Evolutionary conservation across 805 yeast genomes (phyloP).

Genomic region (Cyberlindnera sargentensis): DNA sequence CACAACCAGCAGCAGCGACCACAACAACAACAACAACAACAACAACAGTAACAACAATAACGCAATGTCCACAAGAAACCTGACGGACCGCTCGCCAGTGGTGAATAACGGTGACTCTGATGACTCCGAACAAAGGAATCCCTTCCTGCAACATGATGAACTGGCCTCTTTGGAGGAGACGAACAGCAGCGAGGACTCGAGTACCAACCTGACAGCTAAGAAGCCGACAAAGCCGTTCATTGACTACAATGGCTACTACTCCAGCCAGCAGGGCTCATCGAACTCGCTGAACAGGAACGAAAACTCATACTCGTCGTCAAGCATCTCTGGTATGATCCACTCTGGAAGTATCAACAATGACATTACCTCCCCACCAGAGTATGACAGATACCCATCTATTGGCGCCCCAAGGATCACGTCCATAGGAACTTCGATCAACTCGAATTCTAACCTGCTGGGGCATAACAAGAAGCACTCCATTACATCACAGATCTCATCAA

Average conservation of each 20-base stretch:
- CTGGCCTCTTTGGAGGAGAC: slow-evolving; percentile 22
- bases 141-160: slow-evolving; percentile 22
- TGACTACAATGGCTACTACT: slow-evolving; percentile 35
- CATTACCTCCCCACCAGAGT: slow-evolving; percentile 43
- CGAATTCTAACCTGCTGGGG: slow-evolving; percentile 21
- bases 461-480: slow-evolving; percentile 14
- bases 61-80: slow-evolving; percentile 25
- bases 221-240: slow-evolving; percentile 29
- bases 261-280: slow-evolving; percentile 32
- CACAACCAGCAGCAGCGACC: no score
- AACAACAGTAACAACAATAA: background rate
- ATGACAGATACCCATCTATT: slow-evolving; percentile 62
- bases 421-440: slow-evolving; percentile 33
- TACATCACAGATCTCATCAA: slow-evolving; percentile 11
- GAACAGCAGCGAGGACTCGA: slow-evolving; percentile 16
- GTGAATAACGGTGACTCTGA: slow-evolving; percentile 17
- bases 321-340: slow-evolving; percentile 14
- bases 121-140: slow-evolving; percentile 23
- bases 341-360: slow-evolving; percentile 11
- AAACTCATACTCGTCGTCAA: slow-evolving; percentile 20
- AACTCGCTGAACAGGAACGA: slow-evolving; percentile 24
- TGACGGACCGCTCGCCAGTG: slow-evolving; percentile 23
- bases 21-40: no score
- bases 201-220: slow-evolving; percentile 14
- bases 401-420: slow-evolving; percentile 46